A percentile compares a stretch with the other conserved stretches of the same genome.
Evolutionary conservation across 2,329 filamentous ascomycete genomes (phyloP).

Genomic region (Colletotrichum sp.): DNA sequence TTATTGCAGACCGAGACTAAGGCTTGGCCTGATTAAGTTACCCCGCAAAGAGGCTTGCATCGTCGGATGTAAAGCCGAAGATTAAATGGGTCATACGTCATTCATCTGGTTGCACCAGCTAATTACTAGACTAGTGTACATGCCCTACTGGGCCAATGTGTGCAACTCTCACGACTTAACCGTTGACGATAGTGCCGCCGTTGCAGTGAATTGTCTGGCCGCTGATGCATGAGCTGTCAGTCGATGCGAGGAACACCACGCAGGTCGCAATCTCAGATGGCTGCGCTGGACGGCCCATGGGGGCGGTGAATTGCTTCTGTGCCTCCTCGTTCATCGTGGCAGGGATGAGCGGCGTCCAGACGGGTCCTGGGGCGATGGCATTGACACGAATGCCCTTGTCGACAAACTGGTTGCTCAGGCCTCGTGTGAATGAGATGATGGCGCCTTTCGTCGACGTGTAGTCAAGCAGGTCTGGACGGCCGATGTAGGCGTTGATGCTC

Average conservation of each 20-base stretch:
- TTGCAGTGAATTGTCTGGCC: slow-evolving; percentile 70
- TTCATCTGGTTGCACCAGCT: background rate
- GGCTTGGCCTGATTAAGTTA: background rate
- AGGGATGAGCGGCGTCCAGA: slow-evolving; percentile 80
- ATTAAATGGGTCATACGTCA: slow-evolving; percentile 2
- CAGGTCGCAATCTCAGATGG: slow-evolving; percentile 83
- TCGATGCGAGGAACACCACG: slow-evolving; percentile 80
- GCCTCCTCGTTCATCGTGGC: slow-evolving; percentile 74
- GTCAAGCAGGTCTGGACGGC: slow-evolving; percentile 79
- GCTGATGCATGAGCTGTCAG: slow-evolving; percentile 75
- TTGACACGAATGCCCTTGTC: slow-evolving; percentile 78
- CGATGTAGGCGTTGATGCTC: slow-evolving; percentile 83
- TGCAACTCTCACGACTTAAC: slow-evolving; percentile 32
- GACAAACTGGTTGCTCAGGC: slow-evolving; percentile 76
- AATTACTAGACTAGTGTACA: background rate
- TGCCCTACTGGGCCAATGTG: background rate
- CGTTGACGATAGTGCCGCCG: slow-evolving; percentile 54
- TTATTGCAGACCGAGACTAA: background rate
- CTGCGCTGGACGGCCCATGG: slow-evolving; percentile 80
- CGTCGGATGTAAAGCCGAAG: background rate
- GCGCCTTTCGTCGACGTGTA: slow-evolving; percentile 84
- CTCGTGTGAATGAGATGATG: slow-evolving; percentile 80
- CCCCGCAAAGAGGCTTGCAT: background rate
- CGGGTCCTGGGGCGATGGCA: slow-evolving; percentile 77
- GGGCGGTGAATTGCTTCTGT: slow-evolving; percentile 74